These are phyloP conservation scores for Fusarium tjaetaba DNA, from an alignment of 2,329 filamentous ascomycete species.

Conservation along the genomic window DNA sequence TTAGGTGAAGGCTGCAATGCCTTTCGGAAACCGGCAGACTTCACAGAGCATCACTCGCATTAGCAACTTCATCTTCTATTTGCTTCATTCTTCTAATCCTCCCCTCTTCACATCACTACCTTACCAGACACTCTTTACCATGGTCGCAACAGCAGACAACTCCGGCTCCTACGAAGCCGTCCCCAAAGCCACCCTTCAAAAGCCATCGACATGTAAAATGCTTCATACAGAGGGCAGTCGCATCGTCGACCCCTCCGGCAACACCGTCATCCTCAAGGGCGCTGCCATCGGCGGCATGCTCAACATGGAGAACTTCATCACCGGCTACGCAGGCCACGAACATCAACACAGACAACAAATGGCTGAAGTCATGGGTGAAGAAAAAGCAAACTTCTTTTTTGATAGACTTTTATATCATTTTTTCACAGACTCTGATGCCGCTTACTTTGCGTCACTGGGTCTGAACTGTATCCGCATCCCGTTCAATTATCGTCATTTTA, in stretches of 20 bases:
- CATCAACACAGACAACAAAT: conserved; percentile 64
- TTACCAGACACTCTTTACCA: not conserved
- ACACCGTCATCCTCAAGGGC: conserved; percentile 56
- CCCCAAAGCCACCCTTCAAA: not conserved
- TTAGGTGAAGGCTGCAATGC: conserved; percentile 4
- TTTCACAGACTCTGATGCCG: conserved; percentile 67
- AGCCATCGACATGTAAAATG: conserved; percentile 40
- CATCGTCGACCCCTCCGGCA: conserved; percentile 57
- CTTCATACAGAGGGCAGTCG: conserved; percentile 45
- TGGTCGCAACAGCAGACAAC: conserved; percentile 22
- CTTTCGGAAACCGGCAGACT: not conserved
- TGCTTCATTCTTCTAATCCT: too few relatives aligned
- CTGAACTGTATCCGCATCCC: conserved; percentile 69
- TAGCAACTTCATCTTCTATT: too few relatives aligned
- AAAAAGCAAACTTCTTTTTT: conserved; percentile 70
- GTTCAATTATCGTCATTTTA: conserved; percentile 69
- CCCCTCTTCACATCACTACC: too few relatives aligned
- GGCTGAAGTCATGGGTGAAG: conserved; percentile 61
- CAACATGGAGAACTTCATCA: conserved; percentile 71
- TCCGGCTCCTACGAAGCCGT: conserved; percentile 1
- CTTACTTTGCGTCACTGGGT: conserved; percentile 64
- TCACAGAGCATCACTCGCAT: not conserved
- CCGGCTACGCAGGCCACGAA: conserved; percentile 69
- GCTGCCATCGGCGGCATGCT: conserved; percentile 48
- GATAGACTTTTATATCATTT: conserved; percentile 66